Evolutionary conservation across 805 yeast genomes (phyloP).

Genomic region (Schizosaccharomyces cryophilus): DNA sequence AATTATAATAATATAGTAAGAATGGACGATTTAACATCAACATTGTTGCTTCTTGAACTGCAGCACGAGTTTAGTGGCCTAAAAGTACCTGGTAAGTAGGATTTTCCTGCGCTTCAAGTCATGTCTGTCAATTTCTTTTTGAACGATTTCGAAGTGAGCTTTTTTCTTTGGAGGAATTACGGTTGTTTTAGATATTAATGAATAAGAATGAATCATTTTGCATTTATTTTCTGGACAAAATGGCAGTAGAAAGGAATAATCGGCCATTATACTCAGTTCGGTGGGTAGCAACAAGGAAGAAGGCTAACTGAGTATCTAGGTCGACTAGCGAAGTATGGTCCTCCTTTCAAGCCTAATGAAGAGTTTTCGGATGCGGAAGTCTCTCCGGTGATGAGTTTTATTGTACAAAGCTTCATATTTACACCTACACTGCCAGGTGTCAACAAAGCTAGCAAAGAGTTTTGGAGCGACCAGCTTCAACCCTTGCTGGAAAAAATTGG

Average conservation of each 20-base stretch:
- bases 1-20: background rate
- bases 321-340: background rate
- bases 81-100: background rate
- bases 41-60: background rate
- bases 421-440: conserved; percentile 1
- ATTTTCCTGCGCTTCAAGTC: too few species aligned
- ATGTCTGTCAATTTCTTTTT: too few species aligned
- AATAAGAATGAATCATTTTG: too few species aligned
- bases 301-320: background rate
- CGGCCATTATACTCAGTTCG: too few species aligned
- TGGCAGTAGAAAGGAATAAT: too few species aligned
- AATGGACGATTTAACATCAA: background rate
- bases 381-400: background rate
- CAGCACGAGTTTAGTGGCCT: conserved; percentile 1
- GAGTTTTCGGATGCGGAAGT: background rate
- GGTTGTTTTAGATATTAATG: too few species aligned
- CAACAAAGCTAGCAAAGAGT: background rate
- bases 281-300: too few species aligned
- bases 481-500: background rate
- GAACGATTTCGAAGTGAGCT: too few species aligned
- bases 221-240: too few species aligned
- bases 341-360: background rate
- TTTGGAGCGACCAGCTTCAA: conserved; percentile 1
- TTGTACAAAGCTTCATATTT: background rate
- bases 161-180: too few species aligned